A percentile compares a stretch with the other conserved stretches of the same genome.
Evolutionary conservation across 805 yeast species (phyloP).

Genomic region (Wickerhamiella lipophila): DNA sequence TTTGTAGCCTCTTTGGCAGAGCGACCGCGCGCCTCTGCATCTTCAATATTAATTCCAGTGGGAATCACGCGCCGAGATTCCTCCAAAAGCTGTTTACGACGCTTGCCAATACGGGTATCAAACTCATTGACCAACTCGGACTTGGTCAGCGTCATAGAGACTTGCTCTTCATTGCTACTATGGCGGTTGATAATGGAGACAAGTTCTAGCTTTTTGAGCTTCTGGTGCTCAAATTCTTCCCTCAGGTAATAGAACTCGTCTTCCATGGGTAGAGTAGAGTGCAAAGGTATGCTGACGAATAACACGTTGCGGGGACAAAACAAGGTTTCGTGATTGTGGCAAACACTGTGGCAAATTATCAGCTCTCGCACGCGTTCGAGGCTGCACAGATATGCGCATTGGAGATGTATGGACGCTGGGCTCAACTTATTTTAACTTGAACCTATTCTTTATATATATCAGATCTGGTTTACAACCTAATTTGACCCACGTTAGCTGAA

Average conservation of each 20-base stretch:
- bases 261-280: slow-evolving; percentile 2
- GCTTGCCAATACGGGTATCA: background rate
- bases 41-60: slow-evolving; percentile 5
- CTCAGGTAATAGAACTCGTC: slow-evolving; percentile 7
- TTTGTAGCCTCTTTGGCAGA: background rate
- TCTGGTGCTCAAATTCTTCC: slow-evolving; percentile 1
- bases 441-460: no score
- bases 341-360: background rate
- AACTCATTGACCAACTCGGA: background rate
- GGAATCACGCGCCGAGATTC: background rate
- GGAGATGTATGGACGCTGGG: background rate
- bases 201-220: slow-evolving; percentile 3
- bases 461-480: no score
- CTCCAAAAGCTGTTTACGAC: background rate
- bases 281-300: slow-evolving; percentile 7
- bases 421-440: no score
- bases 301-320: slow-evolving; percentile 4
- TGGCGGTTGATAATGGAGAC: slow-evolving; percentile 5
- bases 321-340: background rate
- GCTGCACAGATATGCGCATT: background rate
- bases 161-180: background rate
- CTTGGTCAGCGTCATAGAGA: slow-evolving; percentile 1
- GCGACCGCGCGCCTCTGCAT: background rate
- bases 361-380: background rate
- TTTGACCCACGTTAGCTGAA: no score